Evolutionary conservation across 2,329 filamentous ascomycete species (phyloP).

Genomic region (Cephalotrichum gorgonifer): DNA sequence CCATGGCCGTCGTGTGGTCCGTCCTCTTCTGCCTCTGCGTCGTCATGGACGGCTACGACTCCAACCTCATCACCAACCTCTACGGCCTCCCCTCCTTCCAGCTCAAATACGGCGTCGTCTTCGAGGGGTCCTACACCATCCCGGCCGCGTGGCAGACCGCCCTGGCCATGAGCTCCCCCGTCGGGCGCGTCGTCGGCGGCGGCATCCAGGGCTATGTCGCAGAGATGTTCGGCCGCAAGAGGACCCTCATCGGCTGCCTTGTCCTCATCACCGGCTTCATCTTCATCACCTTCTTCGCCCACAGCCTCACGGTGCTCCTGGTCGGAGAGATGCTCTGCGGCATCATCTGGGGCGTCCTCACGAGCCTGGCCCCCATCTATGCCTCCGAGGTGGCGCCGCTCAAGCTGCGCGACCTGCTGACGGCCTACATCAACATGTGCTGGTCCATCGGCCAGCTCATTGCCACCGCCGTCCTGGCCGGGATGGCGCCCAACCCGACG

Average conservation of each 20-base stretch:
- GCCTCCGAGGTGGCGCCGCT: slow-evolving; percentile 30
- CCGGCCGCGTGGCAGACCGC: slow-evolving; percentile 38
- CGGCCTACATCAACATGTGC: slow-evolving; percentile 33
- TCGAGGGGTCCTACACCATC: slow-evolving; percentile 22
- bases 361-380: slow-evolving; percentile 33
- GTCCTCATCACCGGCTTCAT: slow-evolving; percentile 27
- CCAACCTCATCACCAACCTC: slow-evolving; percentile 22
- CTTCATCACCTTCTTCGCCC: slow-evolving; percentile 34
- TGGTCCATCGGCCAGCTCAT: slow-evolving; percentile 35
- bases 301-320: slow-evolving; percentile 23
- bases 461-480: slow-evolving; percentile 26
- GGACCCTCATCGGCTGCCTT: slow-evolving; percentile 30
- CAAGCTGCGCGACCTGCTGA: slow-evolving; percentile 29
- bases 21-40: slow-evolving; percentile 22
- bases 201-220: slow-evolving; percentile 34
- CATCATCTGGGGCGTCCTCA: slow-evolving; percentile 33
- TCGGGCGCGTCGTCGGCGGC: slow-evolving; percentile 35
- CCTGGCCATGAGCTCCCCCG: slow-evolving; percentile 29
- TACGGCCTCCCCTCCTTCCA: slow-evolving; percentile 24
- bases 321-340: slow-evolving; percentile 33
- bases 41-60: slow-evolving; percentile 31
- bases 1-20: slow-evolving; percentile 24
- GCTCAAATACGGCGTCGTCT: slow-evolving; percentile 13
- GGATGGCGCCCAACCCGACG: slow-evolving; percentile 18
- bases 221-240: slow-evolving; percentile 29